phyloP scores from a whole-genome alignment of 768 basidiomycete species.

The Hericium erinaceus region DNA sequence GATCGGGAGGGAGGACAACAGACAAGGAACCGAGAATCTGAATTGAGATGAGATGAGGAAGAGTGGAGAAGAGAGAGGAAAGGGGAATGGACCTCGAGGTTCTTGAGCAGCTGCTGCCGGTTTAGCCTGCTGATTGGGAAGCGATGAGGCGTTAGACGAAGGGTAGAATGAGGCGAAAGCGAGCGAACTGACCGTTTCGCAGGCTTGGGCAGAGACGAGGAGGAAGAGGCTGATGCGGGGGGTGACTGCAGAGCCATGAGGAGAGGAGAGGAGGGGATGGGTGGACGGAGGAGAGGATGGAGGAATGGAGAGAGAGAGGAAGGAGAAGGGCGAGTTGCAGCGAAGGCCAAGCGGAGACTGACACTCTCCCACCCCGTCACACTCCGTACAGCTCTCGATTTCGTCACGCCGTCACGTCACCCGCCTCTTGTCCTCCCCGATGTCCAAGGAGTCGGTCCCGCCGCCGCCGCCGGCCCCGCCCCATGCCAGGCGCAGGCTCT shows the following conservation, averaged over 20 bases:
- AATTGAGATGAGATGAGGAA: slow-evolving; percentile 5
- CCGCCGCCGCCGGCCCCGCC: background rate
- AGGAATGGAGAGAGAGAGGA: background rate
- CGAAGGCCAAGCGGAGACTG: background rate
- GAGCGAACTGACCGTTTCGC: background rate
- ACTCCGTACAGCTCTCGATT: background rate
- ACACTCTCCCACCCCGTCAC: background rate
- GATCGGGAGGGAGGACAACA: slow-evolving; percentile 32
- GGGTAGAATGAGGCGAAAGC: background rate
- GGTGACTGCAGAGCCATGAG: background rate
- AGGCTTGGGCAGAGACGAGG: background rate
- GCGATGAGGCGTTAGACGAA: background rate
- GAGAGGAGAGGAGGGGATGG: background rate
- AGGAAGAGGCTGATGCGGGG: background rate
- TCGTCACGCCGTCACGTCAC: background rate
- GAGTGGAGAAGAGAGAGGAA: background rate
- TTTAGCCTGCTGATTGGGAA: background rate
- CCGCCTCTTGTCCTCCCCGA: background rate
- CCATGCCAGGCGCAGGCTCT: background rate
- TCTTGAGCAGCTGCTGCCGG: slow-evolving; percentile 26
- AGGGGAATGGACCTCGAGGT: slow-evolving; percentile 27
- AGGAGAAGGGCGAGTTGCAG: background rate
- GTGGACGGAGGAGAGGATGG: background rate
- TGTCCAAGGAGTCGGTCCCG: background rate
- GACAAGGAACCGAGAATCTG: slow-evolving; percentile 34